Conservation (phyloP, 2,329 filamentous ascomycete genomes). For the Apiospora hydei region DNA sequence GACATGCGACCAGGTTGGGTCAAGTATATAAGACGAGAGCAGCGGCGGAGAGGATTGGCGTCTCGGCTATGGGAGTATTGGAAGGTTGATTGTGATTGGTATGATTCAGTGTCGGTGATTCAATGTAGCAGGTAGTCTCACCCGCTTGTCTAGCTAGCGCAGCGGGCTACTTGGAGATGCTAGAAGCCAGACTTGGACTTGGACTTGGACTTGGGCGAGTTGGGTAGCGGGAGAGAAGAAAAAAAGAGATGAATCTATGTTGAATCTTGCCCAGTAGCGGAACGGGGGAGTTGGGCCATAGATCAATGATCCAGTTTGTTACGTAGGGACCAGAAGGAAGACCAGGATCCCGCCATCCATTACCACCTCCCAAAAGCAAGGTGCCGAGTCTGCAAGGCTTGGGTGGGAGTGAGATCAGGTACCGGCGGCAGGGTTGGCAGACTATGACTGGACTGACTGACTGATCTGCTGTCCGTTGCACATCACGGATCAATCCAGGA, state of each 20-base stretch:
- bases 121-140: slow-evolving; percentile 3
- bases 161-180: neutral
- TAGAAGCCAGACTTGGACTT: neutral
- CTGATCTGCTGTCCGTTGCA: slow-evolving; percentile 6
- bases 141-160: slow-evolving; percentile 6
- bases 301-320: neutral
- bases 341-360: neutral
- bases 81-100: slow-evolving; percentile 14
- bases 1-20: slow-evolving; percentile 33
- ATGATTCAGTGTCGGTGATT: slow-evolving; percentile 4
- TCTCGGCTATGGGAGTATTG: neutral
- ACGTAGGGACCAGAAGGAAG: too few species aligned
- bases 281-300: slow-evolving; percentile 2
- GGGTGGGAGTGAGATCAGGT: slow-evolving; percentile 3
- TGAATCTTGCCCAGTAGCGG: neutral
- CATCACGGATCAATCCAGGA: neutral
- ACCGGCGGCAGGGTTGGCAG: neutral
- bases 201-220: neutral
- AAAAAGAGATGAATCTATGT: neutral
- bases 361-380: neutral
- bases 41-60: neutral
- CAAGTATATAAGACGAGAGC: slow-evolving; percentile 24
- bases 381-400: slow-evolving; percentile 1
- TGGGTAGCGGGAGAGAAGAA: neutral
- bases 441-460: neutral